Evolutionary conservation across 306 rosid species (phyloP), one percentile per base, ranked within the genome.

Genomic region (Quercus variabilis): DNA sequence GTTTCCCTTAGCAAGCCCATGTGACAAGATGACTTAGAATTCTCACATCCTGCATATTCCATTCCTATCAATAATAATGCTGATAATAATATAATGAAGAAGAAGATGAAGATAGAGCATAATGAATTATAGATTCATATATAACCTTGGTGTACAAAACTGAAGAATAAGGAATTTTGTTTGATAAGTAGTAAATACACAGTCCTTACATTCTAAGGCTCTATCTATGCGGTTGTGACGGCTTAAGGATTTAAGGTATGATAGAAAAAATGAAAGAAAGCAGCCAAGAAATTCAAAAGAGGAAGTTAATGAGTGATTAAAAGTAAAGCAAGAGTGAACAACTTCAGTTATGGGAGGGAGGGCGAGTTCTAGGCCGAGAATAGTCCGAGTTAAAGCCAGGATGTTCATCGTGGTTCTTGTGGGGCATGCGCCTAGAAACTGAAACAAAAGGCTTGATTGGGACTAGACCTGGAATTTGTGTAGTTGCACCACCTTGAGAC

Each of bases 341-440:
- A 21, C 18, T 14, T 87, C 62, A 84, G 71, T 90, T 90, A 71
- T 90, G 92, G 67, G 92, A 83, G n/a, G 94, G 94, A 81, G 94
- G 92, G 7, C 91, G 86, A 0, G 92, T 86, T 79, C 82, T 84
- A 19, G 94, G 91, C 72, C 83, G 79, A 56, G 94, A 83, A 87
- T 90, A 90, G 78, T 90, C 94, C 4, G 87, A 83, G 83, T 75
- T 80, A 79, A 86, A 57, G 26, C 73, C 88, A 13, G 88, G 79
- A 76, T 83, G 78, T 69, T 75, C 81, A 21, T 69, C 82, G 10
- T 55, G 65, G 30, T 76, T 76, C 68, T 79, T 77, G 41, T 33
- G 76, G 19, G 84, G 85, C 33, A 81, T 67, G 7, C 75, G 55
- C 88, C 83, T 69, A 58, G 89, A 81, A 80, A 77, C 81, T 80